Base-by-base conservation (phyloP, 1,139 yeast species). In the Scheffersomyces segobiensis region DNA sequence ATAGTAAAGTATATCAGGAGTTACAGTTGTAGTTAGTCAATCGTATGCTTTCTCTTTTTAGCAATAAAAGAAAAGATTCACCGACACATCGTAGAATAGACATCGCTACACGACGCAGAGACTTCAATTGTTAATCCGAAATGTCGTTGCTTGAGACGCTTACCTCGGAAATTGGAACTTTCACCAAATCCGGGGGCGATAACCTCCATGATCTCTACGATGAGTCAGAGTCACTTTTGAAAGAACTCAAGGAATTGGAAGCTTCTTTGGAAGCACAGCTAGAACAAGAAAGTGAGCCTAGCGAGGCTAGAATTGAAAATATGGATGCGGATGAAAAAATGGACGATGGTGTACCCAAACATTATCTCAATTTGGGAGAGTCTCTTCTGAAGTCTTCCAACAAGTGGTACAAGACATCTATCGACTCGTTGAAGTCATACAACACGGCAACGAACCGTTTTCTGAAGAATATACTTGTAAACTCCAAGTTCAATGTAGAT, bases 331-430 rank as follows among this genome's bases (percentile, higher is more conserved):
- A 48, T 14, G 19, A 48, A 20, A 48, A 21, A 12, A 20, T 48
- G 17, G 21, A 48, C 10, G 21, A 14, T 8, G 24, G 8, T 4
- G 5, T 47, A 19, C 20, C 24, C 22, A 14, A 20, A 48, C 14
- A 20, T 8, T 10, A 48, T 14, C 50, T 48, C 52, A 32, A 32
- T 32, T 32, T 32, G 42, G 42, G 42, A 32, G 48, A 52, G 39
- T 26, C 19, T 7, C 53, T 63, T 42, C 67, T 64, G n/a, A 55
- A 54, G 26, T 24, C 58, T 17, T 20, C 61, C 20, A 59, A 68
- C 52, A 52, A 55, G 5, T 80, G 84, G 84, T 79, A 80, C 61
- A 75, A 74, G 62, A 60, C 63, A 32, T 76, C 81, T 8, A 79
- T 80, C 14, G 53, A 62, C 5, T 60, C 65, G 19, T 68, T 80